Conservation (phyloP, 179 eudicot genomes). For the Actinidia polygama region DNA sequence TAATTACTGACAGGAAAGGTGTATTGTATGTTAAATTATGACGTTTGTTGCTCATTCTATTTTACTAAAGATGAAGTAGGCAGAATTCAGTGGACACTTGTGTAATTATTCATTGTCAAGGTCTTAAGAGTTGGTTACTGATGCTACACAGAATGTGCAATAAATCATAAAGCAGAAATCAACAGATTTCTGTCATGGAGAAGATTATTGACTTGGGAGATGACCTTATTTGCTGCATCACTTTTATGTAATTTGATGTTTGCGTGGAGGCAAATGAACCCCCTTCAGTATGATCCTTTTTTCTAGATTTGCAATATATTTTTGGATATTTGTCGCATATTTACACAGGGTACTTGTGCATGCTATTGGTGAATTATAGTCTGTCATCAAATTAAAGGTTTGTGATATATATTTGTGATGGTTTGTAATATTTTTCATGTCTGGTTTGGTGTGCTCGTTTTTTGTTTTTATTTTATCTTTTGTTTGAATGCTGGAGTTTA, state of each 20-base stretch:
- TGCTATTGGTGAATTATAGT: not conserved
- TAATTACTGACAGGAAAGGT: not conserved
- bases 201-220: too few relatives aligned
- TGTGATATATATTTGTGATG: not conserved
- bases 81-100: not conserved
- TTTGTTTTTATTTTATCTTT: too few relatives aligned
- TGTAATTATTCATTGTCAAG: not conserved
- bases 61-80: not conserved
- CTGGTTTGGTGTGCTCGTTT: not conserved
- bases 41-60: not conserved
- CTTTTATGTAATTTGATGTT: not conserved
- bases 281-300: not conserved
- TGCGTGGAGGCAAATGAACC: not conserved
- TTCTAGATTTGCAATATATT: not conserved
- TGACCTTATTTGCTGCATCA: not conserved
- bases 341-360: not conserved
- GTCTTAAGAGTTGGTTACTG: not conserved
- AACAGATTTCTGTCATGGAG: too few relatives aligned
- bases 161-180: too few relatives aligned
- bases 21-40: not conserved
- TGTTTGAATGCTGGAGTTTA: too few relatives aligned
- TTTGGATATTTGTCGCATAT: not conserved
- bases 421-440: not conserved
- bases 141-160: too few relatives aligned
- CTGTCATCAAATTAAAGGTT: not conserved